phyloP scores from a whole-genome alignment of 2,329 filamentous ascomycete species.

The Diaporthe citriasiana region DNA sequence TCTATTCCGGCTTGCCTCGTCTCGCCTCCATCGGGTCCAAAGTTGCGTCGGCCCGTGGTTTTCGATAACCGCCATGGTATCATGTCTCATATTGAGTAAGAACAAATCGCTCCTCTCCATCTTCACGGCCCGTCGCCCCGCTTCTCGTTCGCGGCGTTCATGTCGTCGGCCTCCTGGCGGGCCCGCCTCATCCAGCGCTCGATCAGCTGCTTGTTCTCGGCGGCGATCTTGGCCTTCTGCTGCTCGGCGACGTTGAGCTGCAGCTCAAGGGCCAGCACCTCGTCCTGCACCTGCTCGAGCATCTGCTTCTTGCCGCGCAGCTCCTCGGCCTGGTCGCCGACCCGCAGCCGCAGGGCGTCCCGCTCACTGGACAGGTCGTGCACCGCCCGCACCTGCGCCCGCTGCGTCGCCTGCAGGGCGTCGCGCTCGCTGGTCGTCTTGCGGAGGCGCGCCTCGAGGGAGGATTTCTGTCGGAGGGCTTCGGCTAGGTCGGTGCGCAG shows the following conservation, averaged over 20 bases:
- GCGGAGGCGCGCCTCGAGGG: slow-evolving; percentile 75
- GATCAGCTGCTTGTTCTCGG: slow-evolving; percentile 90
- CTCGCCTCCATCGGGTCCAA: not conserved
- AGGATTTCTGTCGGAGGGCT: slow-evolving; percentile 80
- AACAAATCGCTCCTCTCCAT: not conserved
- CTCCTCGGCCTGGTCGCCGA: slow-evolving; percentile 89
- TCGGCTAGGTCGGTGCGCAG: slow-evolving; percentile 80
- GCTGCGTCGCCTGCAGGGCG: slow-evolving; percentile 71
- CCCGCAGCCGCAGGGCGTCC: slow-evolving; percentile 71
- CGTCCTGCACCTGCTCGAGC: slow-evolving; percentile 91
- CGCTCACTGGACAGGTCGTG: slow-evolving; percentile 74
- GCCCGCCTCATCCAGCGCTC: slow-evolving; percentile 93
- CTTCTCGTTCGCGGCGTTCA: slow-evolving; percentile 78
- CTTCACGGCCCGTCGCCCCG: slow-evolving; percentile 41
- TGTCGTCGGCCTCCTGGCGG: slow-evolving; percentile 86
- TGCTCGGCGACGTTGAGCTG: slow-evolving; percentile 90
- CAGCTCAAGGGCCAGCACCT: slow-evolving; percentile 88
- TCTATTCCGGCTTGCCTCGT: not conserved
- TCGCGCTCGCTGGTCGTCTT: slow-evolving; percentile 72
- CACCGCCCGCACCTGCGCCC: slow-evolving; percentile 73
- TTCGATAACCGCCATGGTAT: slow-evolving; percentile 22
- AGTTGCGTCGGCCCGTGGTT: not conserved
- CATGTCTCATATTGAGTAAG: not conserved
- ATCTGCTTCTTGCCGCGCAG: slow-evolving; percentile 86
- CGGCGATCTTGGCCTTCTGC: slow-evolving; percentile 77